These are phyloP conservation scores for Candida broadrunensis DNA, from an alignment of 805 yeast species.

Conservation along the genomic window DNA sequence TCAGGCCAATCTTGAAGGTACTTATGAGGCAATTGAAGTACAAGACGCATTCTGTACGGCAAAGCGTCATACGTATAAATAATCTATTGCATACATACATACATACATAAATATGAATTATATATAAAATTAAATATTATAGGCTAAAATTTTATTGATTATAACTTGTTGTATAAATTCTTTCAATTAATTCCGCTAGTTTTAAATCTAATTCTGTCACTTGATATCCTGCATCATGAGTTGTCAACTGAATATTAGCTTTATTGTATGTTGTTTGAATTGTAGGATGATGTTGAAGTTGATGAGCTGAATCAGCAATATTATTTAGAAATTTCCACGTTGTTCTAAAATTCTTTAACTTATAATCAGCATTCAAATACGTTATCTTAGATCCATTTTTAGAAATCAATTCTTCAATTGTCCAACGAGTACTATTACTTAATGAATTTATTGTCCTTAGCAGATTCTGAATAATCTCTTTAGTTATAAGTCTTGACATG, in stretches of 20 bases:
- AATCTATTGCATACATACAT: too few relatives aligned
- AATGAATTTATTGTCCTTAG: slow-evolving; percentile 1
- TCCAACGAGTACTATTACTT: slow-evolving; percentile 2
- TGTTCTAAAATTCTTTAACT: slow-evolving; percentile 50
- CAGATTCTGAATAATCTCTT: neutral
- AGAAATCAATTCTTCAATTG: neutral
- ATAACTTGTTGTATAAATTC: too few relatives aligned
- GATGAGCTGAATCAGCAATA: slow-evolving; percentile 56
- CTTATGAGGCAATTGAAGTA: slow-evolving; percentile 89
- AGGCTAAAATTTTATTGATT: too few relatives aligned
- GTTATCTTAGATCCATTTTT: neutral
- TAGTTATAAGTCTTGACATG: too few relatives aligned
- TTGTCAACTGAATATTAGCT: slow-evolving; percentile 53
- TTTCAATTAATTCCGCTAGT: slow-evolving; percentile 46
- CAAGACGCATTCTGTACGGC: slow-evolving; percentile 73
- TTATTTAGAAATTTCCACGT: slow-evolving; percentile 67
- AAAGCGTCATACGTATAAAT: too few relatives aligned
- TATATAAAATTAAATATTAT: too few relatives aligned
- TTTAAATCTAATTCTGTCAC: slow-evolving; percentile 55
- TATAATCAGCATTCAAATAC: slow-evolving; percentile 12
- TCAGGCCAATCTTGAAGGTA: slow-evolving; percentile 83
- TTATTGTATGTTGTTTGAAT: slow-evolving; percentile 60
- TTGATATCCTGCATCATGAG: slow-evolving; percentile 59
- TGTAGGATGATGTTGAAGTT: slow-evolving; percentile 68
- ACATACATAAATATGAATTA: too few relatives aligned